phyloP scores from a whole-genome alignment of 805 yeast species.

The Suhomyces sp. region DNA sequence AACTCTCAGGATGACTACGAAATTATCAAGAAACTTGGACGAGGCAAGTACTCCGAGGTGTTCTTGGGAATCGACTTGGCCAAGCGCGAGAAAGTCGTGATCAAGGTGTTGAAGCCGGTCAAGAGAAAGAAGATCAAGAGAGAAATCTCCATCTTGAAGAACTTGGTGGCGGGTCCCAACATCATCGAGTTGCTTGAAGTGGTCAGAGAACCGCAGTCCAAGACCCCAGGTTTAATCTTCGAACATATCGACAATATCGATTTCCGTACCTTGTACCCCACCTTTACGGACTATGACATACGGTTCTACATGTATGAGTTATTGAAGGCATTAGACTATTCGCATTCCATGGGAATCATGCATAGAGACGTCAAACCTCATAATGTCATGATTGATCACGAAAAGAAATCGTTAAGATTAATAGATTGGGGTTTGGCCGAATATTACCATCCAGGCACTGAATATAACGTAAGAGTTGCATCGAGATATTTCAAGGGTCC shows the following conservation, averaged over 20 bases:
- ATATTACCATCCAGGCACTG: constrained; percentile 85
- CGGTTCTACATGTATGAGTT: constrained; percentile 82
- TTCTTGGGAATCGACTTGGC: constrained; percentile 75
- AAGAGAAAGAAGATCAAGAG: constrained; percentile 89
- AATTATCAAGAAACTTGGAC: constrained; percentile 77
- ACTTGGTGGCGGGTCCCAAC: constrained; percentile 81
- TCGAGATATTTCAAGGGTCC: constrained; percentile 92
- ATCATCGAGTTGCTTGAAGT: constrained; percentile 73
- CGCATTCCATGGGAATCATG: constrained; percentile 93
- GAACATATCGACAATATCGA: constrained; percentile 84
- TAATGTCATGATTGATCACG: constrained; percentile 89
- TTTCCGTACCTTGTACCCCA: constrained; percentile 82
- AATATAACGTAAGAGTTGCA: constrained; percentile 89
- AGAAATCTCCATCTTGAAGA: constrained; percentile 84
- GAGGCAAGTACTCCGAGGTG: constrained; percentile 94
- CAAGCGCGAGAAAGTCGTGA: constrained; percentile 67
- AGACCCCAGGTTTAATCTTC: constrained; percentile 86
- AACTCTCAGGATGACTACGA: constrained; percentile 84
- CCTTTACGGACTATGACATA: constrained; percentile 71
- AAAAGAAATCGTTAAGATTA: constrained; percentile 56
- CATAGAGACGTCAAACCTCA: constrained; percentile 95
- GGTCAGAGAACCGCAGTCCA: constrained; percentile 81
- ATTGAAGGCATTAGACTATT: constrained; percentile 78
- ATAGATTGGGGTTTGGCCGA: constrained; percentile 97
- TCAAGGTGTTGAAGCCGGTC: constrained; percentile 91